A percentile compares a stretch with the other conserved stretches of the same genome.
These are phyloP conservation scores for Tilletia walkeri DNA, from an alignment of 1,284 basidiomycete species.

Conservation along the genomic window DNA sequence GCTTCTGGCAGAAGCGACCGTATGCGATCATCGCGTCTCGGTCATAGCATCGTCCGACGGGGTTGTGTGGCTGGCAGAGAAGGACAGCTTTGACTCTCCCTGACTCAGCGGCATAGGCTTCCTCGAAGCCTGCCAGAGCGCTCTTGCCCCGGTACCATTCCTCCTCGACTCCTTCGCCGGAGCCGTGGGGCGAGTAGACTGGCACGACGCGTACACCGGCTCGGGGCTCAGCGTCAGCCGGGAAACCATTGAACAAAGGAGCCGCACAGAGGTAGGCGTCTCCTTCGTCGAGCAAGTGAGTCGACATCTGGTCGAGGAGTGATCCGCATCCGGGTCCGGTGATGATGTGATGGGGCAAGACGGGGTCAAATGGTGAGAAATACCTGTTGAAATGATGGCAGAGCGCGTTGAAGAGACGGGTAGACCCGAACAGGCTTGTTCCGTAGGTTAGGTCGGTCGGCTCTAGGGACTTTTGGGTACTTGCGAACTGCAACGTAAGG, in stretches of 20 bases:
- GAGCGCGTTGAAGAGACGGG: constrained; percentile 29
- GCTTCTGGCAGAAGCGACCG: constrained; percentile 30
- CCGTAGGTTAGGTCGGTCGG: constrained; percentile 19
- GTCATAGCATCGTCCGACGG: constrained; percentile 19
- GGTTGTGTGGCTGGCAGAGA: constrained; percentile 42
- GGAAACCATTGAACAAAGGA: constrained; percentile 12
- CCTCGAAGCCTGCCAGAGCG: constrained; percentile 21
- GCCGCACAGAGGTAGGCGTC: constrained; percentile 25
- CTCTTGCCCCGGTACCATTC: constrained; percentile 8
- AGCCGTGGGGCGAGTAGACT: background rate
- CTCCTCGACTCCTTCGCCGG: background rate
- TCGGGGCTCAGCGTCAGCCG: background rate
- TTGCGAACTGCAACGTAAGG: background rate
- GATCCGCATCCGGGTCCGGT: constrained; percentile 29
- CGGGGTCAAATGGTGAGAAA: constrained; percentile 22
- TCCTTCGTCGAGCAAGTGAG: constrained; percentile 24
- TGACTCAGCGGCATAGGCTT: constrained; percentile 24
- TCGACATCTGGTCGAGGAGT: constrained; percentile 28
- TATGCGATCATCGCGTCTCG: constrained; percentile 10
- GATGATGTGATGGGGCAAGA: constrained; percentile 24
- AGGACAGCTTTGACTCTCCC: constrained; percentile 30
- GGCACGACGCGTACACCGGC: background rate
- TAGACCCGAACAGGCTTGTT: constrained; percentile 27
- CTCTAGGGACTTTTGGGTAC: background rate
- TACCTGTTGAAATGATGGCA: constrained; percentile 23